phyloP scores from a whole-genome alignment of 768 basidiomycete species.

The Amanita pseudoporphyria region DNA sequence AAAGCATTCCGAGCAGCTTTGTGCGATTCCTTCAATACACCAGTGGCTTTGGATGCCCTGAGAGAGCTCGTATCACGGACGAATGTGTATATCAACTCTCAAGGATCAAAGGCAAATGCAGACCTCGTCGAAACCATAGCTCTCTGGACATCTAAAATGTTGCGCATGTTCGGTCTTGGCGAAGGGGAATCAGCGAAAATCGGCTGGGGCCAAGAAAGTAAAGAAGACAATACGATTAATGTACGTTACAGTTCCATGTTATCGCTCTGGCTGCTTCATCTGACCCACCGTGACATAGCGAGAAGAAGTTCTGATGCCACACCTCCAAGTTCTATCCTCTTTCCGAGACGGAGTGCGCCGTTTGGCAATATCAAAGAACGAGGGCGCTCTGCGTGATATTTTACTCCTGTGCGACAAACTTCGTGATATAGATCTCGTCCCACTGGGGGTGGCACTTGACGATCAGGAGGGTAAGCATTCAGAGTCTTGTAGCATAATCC shows the following conservation, averaged over 20 bases:
- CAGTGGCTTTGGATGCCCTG: constrained; percentile 64
- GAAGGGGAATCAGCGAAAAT: constrained; percentile 58
- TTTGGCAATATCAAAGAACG: constrained; percentile 65
- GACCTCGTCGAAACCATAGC: constrained; percentile 54
- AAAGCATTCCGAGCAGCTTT: constrained; percentile 74
- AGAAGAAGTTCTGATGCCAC: constrained; percentile 83
- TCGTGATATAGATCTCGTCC: constrained; percentile 81
- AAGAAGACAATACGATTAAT: constrained; percentile 37
- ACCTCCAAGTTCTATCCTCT: constrained; percentile 71
- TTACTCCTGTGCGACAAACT: constrained; percentile 82
- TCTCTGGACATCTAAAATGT: constrained; percentile 63
- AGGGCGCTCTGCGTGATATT: constrained; percentile 66
- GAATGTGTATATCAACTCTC: constrained; percentile 79
- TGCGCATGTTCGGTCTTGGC: constrained; percentile 72
- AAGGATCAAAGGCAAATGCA: constrained; percentile 49
- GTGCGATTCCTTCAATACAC: constrained; percentile 97
- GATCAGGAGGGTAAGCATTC: constrained; percentile 77
- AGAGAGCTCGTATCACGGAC: constrained; percentile 76
- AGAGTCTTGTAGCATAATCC: constrained; percentile 3
- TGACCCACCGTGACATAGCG: constrained; percentile 36
- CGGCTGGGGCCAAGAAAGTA: constrained; percentile 76
- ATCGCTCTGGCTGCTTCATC: constrained; percentile 4
- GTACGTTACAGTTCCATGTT: constrained; percentile 24
- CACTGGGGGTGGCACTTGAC: constrained; percentile 93
- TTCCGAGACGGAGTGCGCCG: constrained; percentile 88